Percentiles rank a stretch among this genome's conserved stretches.
phyloP scores from a whole-genome alignment of 768 basidiomycete species.

The Psilocybe cyanescens region DNA sequence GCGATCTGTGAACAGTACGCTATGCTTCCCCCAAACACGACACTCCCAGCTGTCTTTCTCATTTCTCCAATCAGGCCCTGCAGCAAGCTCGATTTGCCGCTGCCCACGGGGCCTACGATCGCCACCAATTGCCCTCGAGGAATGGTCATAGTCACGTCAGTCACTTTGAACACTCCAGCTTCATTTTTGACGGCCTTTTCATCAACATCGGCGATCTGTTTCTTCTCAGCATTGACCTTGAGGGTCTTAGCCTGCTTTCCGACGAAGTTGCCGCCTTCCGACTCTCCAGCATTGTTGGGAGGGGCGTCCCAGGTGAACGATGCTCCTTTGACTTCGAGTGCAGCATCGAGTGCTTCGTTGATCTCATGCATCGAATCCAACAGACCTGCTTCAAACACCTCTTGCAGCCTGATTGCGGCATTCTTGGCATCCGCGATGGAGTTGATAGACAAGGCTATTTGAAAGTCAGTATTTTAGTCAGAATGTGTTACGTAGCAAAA shows the following conservation, averaged over 20 bases:
- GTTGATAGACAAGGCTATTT: slow-evolving; percentile 63
- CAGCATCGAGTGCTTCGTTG: slow-evolving; percentile 57
- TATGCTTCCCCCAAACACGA: slow-evolving; percentile 74
- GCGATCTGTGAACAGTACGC: slow-evolving; percentile 88
- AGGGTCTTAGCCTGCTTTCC: slow-evolving; percentile 24
- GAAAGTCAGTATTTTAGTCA: neutral
- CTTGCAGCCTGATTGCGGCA: slow-evolving; percentile 71
- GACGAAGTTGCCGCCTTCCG: slow-evolving; percentile 8
- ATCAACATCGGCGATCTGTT: neutral
- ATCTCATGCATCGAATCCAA: slow-evolving; percentile 57
- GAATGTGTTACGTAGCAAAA: neutral
- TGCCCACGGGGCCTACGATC: slow-evolving; percentile 82
- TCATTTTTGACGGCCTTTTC: slow-evolving; percentile 28
- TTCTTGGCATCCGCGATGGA: slow-evolving; percentile 81
- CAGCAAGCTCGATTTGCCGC: slow-evolving; percentile 71
- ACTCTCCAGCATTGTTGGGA: slow-evolving; percentile 35
- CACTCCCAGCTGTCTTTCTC: slow-evolving; percentile 64
- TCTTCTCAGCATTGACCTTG: neutral
- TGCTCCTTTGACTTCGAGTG: slow-evolving; percentile 66
- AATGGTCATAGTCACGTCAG: slow-evolving; percentile 64
- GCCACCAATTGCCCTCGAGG: slow-evolving; percentile 80
- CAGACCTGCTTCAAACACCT: slow-evolving; percentile 83
- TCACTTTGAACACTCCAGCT: slow-evolving; percentile 60
- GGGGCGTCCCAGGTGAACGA: slow-evolving; percentile 89
- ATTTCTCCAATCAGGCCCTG: slow-evolving; percentile 85